These are phyloP conservation scores for Trametes coccinea DNA, from an alignment of 768 basidiomycete species.

Conservation along the genomic window DNA sequence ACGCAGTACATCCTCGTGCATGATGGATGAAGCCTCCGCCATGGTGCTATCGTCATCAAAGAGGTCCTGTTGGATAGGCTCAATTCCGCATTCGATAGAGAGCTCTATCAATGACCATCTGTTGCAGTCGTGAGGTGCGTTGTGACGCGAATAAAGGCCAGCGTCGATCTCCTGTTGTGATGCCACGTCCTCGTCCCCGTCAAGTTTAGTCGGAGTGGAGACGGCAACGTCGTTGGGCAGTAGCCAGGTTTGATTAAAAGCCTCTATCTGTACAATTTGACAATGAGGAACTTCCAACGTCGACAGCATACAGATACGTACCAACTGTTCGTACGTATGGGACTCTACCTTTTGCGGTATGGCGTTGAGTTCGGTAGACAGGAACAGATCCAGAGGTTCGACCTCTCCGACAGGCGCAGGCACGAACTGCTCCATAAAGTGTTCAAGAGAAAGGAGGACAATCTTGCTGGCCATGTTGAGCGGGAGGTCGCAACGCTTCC, in stretches of 20 bases:
- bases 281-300: not conserved
- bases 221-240: not conserved
- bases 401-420: not conserved
- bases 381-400: not conserved
- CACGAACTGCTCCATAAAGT: not conserved
- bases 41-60: not conserved
- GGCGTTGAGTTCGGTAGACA: not conserved
- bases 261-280: not conserved
- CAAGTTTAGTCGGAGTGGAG: not conserved
- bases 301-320: not conserved
- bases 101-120: constrained; percentile 1
- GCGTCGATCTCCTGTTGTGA: not conserved
- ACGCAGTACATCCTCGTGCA: not conserved
- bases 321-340: not conserved
- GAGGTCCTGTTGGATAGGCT: not conserved
- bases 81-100: constrained; percentile 4
- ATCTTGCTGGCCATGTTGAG: not conserved
- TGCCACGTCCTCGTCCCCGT: not conserved
- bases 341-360: not conserved
- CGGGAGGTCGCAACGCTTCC: not conserved
- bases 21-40: not conserved
- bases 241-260: not conserved
- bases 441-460: not conserved
- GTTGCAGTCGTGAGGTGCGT: not conserved
- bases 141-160: not conserved